Percentiles rank a stretch among this genome's conserved stretches.
phyloP scores from a whole-genome alignment of 495 filamentous ascomycete genomes.

The Lophium mytilinum region DNA sequence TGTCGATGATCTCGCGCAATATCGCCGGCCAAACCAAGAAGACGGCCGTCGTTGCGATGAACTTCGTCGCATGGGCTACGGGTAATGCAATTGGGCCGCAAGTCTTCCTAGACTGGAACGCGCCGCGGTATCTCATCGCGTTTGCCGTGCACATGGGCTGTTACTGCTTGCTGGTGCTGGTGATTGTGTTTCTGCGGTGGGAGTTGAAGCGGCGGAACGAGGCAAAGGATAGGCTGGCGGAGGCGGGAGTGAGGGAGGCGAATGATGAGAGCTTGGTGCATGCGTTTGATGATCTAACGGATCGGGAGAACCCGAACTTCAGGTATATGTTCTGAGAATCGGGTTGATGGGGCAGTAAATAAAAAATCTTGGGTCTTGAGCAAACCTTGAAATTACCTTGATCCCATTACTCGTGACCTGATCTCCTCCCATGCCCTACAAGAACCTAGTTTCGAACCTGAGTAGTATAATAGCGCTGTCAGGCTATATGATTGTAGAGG shows the following conservation, averaged over 20 bases:
- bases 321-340: slow-evolving; percentile 46
- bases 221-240: slow-evolving; percentile 39
- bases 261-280: slow-evolving; percentile 39
- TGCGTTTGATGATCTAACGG: slow-evolving; percentile 53
- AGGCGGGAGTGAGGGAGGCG: slow-evolving; percentile 37
- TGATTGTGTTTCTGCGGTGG: slow-evolving; percentile 41
- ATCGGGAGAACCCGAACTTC: slow-evolving; percentile 50
- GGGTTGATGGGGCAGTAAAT: no score
- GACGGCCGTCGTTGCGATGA: slow-evolving; percentile 40
- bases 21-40: slow-evolving; percentile 51
- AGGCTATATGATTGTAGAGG: no score
- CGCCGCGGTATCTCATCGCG: slow-evolving; percentile 46
- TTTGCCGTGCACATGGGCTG: slow-evolving; percentile 49
- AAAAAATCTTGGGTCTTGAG: no score
- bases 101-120: slow-evolving; percentile 44
- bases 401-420: no score
- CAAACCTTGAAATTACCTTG: no score
- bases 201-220: slow-evolving; percentile 41
- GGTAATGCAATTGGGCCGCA: slow-evolving; percentile 48
- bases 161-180: slow-evolving; percentile 42
- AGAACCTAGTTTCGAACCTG: no score
- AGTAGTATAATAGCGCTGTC: no score
- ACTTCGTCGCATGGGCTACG: slow-evolving; percentile 44
- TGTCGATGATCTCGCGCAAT: slow-evolving; percentile 46
- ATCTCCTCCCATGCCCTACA: no score